Evolutionary conservation across 2,329 filamentous ascomycete genomes (phyloP).

Genomic region (Pseudogymnoascus sp.): DNA sequence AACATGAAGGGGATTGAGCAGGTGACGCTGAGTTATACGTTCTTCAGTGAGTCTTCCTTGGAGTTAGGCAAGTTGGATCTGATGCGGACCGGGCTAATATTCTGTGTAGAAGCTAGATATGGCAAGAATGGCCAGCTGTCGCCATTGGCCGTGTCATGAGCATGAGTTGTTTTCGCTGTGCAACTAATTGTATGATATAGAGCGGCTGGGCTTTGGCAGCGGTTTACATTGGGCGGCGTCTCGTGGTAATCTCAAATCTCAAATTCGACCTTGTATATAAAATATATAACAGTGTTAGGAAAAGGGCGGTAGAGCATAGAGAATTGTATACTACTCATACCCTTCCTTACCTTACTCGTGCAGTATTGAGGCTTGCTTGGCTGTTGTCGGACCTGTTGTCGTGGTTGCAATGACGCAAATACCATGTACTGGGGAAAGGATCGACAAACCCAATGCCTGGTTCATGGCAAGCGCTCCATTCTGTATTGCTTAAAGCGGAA

Average conservation of each 20-base stretch:
- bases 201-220: not conserved
- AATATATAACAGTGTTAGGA: not conserved
- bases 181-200: conserved; percentile 11
- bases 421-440: not conserved
- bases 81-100: conserved; percentile 30
- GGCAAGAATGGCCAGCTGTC: conserved; percentile 68
- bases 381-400: not conserved
- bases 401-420: conserved; percentile 1
- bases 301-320: not conserved
- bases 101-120: conserved; percentile 65
- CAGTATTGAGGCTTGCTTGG: not conserved
- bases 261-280: conserved; percentile 4
- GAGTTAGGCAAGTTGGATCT: not conserved
- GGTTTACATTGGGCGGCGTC: conserved; percentile 10
- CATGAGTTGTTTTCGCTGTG: not conserved
- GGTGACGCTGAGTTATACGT: conserved; percentile 93
- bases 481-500: not conserved
- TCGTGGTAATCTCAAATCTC: conserved; percentile 20
- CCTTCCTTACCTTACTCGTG: not conserved
- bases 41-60: conserved; percentile 72
- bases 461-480: conserved; percentile 1
- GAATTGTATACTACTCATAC: not conserved
- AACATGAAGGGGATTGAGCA: conserved; percentile 93
- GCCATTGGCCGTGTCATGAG: conserved; percentile 17
- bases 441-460: not conserved